Conservation (phyloP, 345 rosid species). For the Cardiospermum halicacabum region DNA sequence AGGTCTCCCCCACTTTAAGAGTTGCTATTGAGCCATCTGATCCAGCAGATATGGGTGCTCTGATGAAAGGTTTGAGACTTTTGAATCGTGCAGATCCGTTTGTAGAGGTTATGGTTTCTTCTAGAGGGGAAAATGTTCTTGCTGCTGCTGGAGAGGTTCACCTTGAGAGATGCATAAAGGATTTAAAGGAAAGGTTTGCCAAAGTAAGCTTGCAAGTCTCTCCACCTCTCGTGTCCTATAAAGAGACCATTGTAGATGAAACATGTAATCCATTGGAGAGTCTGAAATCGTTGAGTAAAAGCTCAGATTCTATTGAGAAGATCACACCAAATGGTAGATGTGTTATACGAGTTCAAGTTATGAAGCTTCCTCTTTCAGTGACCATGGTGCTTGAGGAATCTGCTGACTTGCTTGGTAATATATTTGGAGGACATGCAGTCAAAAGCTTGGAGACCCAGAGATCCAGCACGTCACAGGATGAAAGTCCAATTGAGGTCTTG, state of each 20-base stretch:
- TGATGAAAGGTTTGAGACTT: conserved; percentile 83
- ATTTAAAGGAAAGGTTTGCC: conserved; percentile 88
- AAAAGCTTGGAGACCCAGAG: conserved; percentile 43
- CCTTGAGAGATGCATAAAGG: conserved; percentile 85
- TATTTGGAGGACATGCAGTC: conserved; percentile 51
- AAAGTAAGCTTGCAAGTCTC: conserved; percentile 82
- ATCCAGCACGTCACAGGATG: conserved; percentile 29
- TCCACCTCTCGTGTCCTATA: conserved; percentile 84
- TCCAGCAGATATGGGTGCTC: conserved; percentile 73
- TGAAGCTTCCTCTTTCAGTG: conserved; percentile 68
- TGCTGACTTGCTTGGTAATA: conserved; percentile 63
- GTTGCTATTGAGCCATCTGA: conserved; percentile 94
- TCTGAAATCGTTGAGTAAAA: conserved; percentile 48
- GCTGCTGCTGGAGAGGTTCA: conserved; percentile 98
- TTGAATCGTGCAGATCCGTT: conserved; percentile 91
- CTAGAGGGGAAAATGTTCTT: conserved; percentile 90
- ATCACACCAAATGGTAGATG: conserved; percentile 74
- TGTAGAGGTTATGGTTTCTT: conserved; percentile 83
- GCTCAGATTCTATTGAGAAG: conserved; percentile 68
- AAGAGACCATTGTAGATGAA: conserved; percentile 80
- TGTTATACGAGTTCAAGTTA: conserved; percentile 62
- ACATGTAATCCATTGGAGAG: conserved; percentile 52
- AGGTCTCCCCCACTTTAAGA: conserved; percentile 84
- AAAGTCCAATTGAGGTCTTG: conserved; percentile 53
- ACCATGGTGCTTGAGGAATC: conserved; percentile 83